These are phyloP conservation scores for Alternaria arborescens DNA, from an alignment of 2,329 filamentous ascomycete genomes.

Conservation along the genomic window DNA sequence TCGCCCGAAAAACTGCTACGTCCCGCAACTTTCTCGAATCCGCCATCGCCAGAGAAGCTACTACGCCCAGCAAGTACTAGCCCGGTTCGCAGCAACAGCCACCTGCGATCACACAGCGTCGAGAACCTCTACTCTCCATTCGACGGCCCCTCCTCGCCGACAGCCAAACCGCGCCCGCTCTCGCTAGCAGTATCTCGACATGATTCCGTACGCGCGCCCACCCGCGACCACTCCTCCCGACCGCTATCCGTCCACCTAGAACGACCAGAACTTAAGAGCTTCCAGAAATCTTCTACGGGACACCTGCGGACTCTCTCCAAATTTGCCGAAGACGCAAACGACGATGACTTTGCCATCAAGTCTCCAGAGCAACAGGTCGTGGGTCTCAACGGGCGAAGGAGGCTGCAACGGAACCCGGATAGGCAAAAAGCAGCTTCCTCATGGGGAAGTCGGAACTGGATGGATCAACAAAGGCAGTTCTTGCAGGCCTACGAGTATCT, in stretches of 20 bases:
- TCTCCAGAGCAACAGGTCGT: conserved; percentile 84
- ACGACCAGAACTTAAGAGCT: conserved; percentile 72
- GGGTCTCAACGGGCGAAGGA: conserved; percentile 83
- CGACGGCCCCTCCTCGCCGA: conserved; percentile 54
- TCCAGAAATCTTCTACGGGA: conserved; percentile 88
- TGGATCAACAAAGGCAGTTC: conserved; percentile 98
- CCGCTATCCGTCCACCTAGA: conserved; percentile 48
- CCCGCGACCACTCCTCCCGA: conserved; percentile 43
- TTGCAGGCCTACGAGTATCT: conserved; percentile 97
- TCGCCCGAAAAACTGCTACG: conserved; percentile 37
- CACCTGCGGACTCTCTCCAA: conserved; percentile 88
- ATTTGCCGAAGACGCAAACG: conserved; percentile 76
- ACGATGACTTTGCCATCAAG: conserved; percentile 82
- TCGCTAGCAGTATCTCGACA: conserved; percentile 52
- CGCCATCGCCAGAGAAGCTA: conserved; percentile 34
- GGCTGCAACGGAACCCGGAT: conserved; percentile 74
- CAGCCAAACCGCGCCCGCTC: conserved; percentile 54
- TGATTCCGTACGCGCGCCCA: conserved; percentile 50
- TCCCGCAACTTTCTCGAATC: conserved; percentile 14
- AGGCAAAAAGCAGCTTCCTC: conserved; percentile 63
- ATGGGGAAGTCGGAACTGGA: conserved; percentile 91
- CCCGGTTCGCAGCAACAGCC: conserved; percentile 30
- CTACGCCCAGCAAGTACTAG: conserved; percentile 26
- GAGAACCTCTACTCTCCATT: conserved; percentile 53
- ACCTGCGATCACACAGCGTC: conserved; percentile 54